Conservation (phyloP, 805 yeast species). For the Zygosaccharomyces bailii region DNA sequence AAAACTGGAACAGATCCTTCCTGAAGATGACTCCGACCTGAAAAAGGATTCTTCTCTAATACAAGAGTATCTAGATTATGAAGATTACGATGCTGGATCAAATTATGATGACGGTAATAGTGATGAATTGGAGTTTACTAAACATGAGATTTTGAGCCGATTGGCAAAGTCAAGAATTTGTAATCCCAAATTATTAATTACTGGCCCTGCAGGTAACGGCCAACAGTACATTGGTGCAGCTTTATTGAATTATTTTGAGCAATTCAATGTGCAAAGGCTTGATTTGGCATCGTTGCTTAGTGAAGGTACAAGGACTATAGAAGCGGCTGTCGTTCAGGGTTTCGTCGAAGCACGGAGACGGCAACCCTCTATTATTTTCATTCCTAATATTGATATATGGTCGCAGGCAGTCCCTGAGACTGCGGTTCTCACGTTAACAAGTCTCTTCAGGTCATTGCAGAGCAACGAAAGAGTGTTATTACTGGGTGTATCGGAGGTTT, state of each 20-base stretch:
- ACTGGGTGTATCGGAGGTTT: conserved; percentile 63
- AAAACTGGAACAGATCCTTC: conserved; percentile 57
- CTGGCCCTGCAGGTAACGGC: conserved; percentile 78
- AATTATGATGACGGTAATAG: conserved; percentile 29
- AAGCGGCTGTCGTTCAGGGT: conserved; percentile 76
- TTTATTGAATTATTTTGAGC: conserved; percentile 75
- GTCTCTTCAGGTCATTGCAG: conserved; percentile 62
- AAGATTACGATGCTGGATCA: conserved; percentile 23
- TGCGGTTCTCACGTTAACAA: conserved; percentile 67
- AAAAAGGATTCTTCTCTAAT: conserved; percentile 29
- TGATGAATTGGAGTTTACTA: conserved; percentile 60
- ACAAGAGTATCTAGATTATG: conserved; percentile 35
- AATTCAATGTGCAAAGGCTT: conserved; percentile 80
- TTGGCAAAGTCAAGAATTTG: conserved; percentile 62
- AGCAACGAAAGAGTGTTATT: conserved; percentile 72
- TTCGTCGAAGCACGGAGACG: conserved; percentile 86
- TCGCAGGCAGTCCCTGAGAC: conserved; percentile 60
- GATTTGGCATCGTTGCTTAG: conserved; percentile 75
- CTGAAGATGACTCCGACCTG: conserved; percentile 39
- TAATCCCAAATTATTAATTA: conserved; percentile 73
- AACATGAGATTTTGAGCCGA: conserved; percentile 55
- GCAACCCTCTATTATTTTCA: conserved; percentile 77
- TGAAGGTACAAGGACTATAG: conserved; percentile 78
- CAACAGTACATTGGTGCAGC: conserved; percentile 85
- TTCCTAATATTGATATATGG: conserved; percentile 84